phyloP scores from a whole-genome alignment of 176 grass and related monocot species.

The Triticum timopheevii region DNA sequence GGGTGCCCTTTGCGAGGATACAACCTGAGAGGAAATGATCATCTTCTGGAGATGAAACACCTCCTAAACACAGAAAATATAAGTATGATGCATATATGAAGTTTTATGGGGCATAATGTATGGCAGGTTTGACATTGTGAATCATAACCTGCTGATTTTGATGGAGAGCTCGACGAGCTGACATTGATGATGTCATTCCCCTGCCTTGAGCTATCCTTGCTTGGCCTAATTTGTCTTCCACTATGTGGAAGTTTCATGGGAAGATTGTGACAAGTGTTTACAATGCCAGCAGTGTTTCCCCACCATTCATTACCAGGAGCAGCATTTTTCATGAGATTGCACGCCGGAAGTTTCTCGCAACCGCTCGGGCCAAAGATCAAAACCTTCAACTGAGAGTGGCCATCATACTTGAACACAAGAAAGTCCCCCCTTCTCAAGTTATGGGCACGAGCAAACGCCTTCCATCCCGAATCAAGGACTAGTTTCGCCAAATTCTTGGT shows the following conservation, averaged over 20 bases:
- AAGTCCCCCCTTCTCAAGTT: conserved; percentile 33
- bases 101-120: neutral
- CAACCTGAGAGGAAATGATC: neutral
- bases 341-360: conserved; percentile 11
- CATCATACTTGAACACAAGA: conserved; percentile 41
- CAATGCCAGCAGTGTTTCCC: neutral
- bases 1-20: neutral
- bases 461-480: conserved; percentile 31
- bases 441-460: conserved; percentile 37
- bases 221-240: neutral
- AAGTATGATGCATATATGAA: neutral
- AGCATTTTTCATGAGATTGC: neutral
- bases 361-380: conserved; percentile 35
- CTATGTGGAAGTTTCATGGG: neutral
- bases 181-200: neutral
- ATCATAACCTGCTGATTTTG: neutral
- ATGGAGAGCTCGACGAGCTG: neutral
- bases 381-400: conserved; percentile 34
- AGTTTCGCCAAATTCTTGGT: neutral
- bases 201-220: neutral
- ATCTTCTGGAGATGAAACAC: neutral
- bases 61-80: neutral
- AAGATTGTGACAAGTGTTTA: neutral
- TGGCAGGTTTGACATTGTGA: neutral
- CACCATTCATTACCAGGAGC: neutral